Evolutionary conservation across 2,329 filamentous ascomycete genomes (phyloP), one percentile per base, ranked within the genome.

Genomic region (Exserohilum rostratum): DNA sequence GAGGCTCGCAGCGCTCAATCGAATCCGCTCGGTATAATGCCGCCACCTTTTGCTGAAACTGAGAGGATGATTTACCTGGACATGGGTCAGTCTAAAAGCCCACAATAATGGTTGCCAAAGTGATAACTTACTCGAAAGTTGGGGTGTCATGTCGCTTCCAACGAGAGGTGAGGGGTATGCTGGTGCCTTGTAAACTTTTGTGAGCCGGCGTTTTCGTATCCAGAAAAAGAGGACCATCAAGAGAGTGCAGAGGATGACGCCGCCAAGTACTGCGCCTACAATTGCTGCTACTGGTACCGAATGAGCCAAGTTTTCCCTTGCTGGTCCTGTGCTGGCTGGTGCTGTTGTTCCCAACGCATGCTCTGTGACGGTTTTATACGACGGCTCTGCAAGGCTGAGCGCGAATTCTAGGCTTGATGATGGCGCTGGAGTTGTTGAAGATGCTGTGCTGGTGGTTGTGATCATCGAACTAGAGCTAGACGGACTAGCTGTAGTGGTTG

Each of bases 101-200:
- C 27, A 6, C 2, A 6, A 15, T 33, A n/a, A 3, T 3, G 11
- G 3, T 29, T 27, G 38, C 15, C 6, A 6, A n/a, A 7, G 3
- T 11, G 29, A 15, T 1, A 12, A 27, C 50, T 27, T 46, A 59
- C 50, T 45, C 3, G 40, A 43, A 7, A 59, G 44, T 13, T 55
- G 50, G 27, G 59, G 57, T 29, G 61, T 69, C 66, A 72, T 68
- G 38, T 71, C 66, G n/a, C 46, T 60, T 10, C 57, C 57, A 17
- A 60, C 50, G 12, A 64, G 59, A 11, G 63, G 61, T 1, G 69
- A 68, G 6, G 65, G 65, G 42, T 68, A 66, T 11, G 55, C 55
- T 33, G 67, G 62, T 34, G 60, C 57, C 47, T 58, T 61, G 46
- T 64, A 64, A 12, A 66, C 53, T 9, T 66, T 70, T 12, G 42